Evolutionary conservation across 2,329 filamentous ascomycete genomes (phyloP), one percentile per base, ranked within the genome.

Genomic region (Penicillium polonicum): DNA sequence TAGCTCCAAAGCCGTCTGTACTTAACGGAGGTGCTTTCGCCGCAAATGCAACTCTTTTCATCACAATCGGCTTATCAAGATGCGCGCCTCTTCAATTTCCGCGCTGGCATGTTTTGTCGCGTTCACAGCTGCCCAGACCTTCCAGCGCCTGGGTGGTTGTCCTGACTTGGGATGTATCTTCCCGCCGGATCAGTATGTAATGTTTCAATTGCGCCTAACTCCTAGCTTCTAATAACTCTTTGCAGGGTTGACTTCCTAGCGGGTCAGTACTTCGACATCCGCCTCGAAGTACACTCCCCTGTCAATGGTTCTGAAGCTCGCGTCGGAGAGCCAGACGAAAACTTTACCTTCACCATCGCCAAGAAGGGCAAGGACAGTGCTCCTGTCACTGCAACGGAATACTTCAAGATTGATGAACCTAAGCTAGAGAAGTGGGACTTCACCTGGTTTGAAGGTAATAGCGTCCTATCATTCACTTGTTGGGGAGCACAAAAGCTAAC

Each of bases 241-340:
- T 41, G 12, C 7, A 83, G 81, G 77, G 86, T 88, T 62, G 90
- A 94, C 68, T 94, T 94, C 77, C 82, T 95, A 2, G 87, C 90
- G 5, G 90, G 90, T 13, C 90, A 94, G 76, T 88, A 85, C 72
- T 94, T 94, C 69, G 91, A 94, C 71, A 87, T 95, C 61, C 87
- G 90, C 59, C 83, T 93, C 59, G 90, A 94, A 73, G 85, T 94
- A 31, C 90, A 93, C 71, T 89, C 89, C 10, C 90, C 90, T 6
- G 81, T 88, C 70, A 94, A 94, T 74, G 90, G 91, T 63, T 89
- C 88, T 38, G 89, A 94, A 74, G 87, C 87, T n/a, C 89, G 85
- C 60, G 84, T 86, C 64, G 88, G 89, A 65, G 76, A 83, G 57
- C 85, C 85, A 58, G 81, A 84, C 64, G 86, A 89, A 15, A 89